Conservation (phyloP, 2,329 filamentous ascomycete species). For the Tolypocladium pustulatum region DNA sequence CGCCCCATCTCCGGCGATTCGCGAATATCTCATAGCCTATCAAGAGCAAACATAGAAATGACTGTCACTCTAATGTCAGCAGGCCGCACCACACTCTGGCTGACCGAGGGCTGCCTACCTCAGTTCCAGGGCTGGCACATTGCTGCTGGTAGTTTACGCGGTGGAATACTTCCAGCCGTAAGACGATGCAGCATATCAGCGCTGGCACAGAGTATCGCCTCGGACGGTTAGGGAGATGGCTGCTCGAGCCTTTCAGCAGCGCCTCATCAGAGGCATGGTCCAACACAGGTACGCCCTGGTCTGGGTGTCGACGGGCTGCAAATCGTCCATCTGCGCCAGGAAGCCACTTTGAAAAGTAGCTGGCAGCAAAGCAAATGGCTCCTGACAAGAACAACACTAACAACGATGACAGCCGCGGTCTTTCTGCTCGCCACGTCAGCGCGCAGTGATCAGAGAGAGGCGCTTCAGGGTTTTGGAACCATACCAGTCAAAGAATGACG, state of each 20-base stretch:
- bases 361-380: constrained; percentile 26
- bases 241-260: constrained; percentile 22
- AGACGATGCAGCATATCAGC: constrained; percentile 31
- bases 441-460: neutral
- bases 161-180: constrained; percentile 38
- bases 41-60: constrained; percentile 35
- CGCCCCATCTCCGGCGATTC: constrained; percentile 18
- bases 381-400: constrained; percentile 36
- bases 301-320: constrained; percentile 13
- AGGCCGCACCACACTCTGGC: neutral
- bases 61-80: constrained; percentile 17
- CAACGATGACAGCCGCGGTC: constrained; percentile 36
- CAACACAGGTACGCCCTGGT: constrained; percentile 11
- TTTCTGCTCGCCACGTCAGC: constrained; percentile 24
- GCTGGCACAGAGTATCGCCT: constrained; percentile 33
- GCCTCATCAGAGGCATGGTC: constrained; percentile 9
- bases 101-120: constrained; percentile 20
- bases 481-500: constrained; percentile 38
- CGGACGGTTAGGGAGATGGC: constrained; percentile 32
- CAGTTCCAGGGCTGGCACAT: constrained; percentile 38
- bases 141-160: constrained; percentile 35
- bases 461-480: neutral
- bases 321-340: constrained; percentile 37
- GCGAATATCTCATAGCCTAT: constrained; percentile 34
- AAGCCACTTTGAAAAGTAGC: constrained; percentile 33